Conservation (phyloP, 2,329 filamentous ascomycete species). For the Epichloe bromicola region DNA sequence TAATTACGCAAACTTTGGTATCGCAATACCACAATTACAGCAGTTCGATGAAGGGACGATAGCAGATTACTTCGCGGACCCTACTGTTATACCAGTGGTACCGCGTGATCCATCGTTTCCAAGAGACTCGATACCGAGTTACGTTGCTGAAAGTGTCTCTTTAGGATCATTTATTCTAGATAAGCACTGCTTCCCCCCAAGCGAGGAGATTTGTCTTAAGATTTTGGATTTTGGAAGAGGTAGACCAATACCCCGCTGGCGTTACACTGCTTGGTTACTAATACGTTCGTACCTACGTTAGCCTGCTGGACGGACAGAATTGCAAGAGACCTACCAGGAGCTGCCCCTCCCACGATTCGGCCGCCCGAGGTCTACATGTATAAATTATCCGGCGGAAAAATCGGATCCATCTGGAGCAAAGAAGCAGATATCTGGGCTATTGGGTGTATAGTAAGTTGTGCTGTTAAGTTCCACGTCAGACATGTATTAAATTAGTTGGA, state of each 20-base stretch:
- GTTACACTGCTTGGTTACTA: no score
- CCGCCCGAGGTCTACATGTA: background rate
- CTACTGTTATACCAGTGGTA: background rate
- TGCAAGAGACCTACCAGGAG: background rate
- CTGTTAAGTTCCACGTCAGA: background rate
- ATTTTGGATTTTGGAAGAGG: background rate
- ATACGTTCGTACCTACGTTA: background rate
- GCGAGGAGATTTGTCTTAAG: background rate
- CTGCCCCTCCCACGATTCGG: background rate
- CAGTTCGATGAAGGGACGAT: background rate
- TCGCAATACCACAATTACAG: background rate
- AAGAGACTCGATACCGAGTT: background rate
- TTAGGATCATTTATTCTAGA: background rate
- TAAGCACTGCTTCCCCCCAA: background rate
- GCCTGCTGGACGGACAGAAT: background rate
- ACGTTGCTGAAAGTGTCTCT: background rate
- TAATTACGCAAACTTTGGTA: background rate
- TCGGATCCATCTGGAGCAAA: background rate
- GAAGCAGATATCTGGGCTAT: background rate
- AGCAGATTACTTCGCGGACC: background rate
- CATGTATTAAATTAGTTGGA: background rate
- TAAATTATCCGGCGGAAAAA: background rate
- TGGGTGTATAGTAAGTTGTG: background rate
- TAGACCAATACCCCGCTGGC: background rate
- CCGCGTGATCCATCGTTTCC: background rate